Conservation (phyloP, 2,329 filamentous ascomycete species). For the Ophiostoma piceae region DNA sequence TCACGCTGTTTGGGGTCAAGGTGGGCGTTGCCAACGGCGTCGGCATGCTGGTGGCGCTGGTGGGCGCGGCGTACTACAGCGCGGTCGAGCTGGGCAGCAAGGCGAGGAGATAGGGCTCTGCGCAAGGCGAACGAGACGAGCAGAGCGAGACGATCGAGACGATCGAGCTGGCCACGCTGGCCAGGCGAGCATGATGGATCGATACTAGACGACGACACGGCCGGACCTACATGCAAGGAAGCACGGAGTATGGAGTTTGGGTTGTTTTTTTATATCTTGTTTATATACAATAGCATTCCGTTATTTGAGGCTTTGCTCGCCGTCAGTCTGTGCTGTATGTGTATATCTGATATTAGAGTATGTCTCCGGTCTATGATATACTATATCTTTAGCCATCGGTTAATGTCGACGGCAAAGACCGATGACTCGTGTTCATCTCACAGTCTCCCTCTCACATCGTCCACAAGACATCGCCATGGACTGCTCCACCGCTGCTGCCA, state of each 20-base stretch:
- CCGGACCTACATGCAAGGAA: not conserved
- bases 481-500: no score
- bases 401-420: not conserved
- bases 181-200: not conserved
- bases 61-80: slow-evolving; percentile 53
- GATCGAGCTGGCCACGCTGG: not conserved
- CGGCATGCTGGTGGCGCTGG: slow-evolving; percentile 51
- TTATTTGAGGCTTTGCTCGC: not conserved
- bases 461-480: no score
- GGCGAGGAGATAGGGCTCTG: not conserved
- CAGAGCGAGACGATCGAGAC: not conserved
- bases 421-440: not conserved
- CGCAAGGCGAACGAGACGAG: not conserved
- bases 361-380: no score
- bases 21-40: slow-evolving; percentile 49
- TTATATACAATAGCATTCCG: not conserved
- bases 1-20: slow-evolving; percentile 47
- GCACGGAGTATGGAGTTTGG: not conserved
- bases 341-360: no score
- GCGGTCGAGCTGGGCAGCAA: slow-evolving; percentile 44
- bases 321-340: no score
- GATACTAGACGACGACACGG: not conserved
- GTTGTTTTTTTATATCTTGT: not conserved
- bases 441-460: no score
- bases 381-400: no score